Percentiles rank a stretch among this genome's conserved stretches.
These are phyloP conservation scores for Pigoraptor vietnamica DNA, from an alignment of 78 protist species.

Conservation along the genomic window DNA sequence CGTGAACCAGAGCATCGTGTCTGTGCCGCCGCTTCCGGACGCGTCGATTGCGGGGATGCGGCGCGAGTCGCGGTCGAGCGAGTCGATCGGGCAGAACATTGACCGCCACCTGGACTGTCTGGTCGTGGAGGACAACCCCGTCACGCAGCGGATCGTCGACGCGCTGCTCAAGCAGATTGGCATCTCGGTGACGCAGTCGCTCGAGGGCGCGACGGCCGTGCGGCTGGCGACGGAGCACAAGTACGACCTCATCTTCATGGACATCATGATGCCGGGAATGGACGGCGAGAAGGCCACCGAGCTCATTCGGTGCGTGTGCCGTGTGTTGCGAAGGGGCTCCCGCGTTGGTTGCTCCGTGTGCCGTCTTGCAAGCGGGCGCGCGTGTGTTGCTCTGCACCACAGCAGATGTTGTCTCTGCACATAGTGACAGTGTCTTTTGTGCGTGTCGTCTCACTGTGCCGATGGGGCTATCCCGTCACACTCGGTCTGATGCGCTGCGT, in stretches of 20 bases:
- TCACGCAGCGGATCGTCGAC: constrained; percentile 2
- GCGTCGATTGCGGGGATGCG: neutral
- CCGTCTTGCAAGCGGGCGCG: no score
- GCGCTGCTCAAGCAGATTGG: constrained; percentile 7
- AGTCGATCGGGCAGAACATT: neutral
- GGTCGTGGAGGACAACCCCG: constrained; percentile 11
- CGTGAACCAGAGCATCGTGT: neutral
- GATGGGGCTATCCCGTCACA: no score
- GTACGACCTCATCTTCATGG: constrained; percentile 13
- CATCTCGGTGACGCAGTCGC: neutral
- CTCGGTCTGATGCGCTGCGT: no score
- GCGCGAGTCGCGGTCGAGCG: neutral
- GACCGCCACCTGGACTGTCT: neutral
- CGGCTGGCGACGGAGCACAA: neutral
- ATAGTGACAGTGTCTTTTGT: no score
- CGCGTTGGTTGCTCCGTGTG: no score
- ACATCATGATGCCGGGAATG: constrained; percentile 17
- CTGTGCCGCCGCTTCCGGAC: neutral
- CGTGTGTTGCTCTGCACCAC: no score
- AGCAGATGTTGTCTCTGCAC: no score
- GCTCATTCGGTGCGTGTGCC: neutral
- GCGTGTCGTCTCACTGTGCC: no score
- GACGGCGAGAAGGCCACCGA: neutral
- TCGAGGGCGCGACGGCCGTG: neutral
- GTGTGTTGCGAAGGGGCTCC: no score